phyloP scores from a whole-genome alignment of 306 rosid species.

The Fragaria iinumae region DNA sequence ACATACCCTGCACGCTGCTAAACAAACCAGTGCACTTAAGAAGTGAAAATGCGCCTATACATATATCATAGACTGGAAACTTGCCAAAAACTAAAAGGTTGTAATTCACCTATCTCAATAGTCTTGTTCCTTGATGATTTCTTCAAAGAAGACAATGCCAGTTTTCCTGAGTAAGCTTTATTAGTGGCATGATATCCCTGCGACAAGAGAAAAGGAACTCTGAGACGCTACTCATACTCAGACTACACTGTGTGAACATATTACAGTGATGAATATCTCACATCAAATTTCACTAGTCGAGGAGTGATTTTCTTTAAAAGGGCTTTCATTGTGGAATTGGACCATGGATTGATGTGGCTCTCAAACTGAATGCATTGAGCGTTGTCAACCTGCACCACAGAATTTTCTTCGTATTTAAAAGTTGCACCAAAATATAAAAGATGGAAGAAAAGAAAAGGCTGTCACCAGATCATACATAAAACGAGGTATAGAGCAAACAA shows the following conservation, averaged over 20 bases:
- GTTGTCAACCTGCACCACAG: slow-evolving; percentile 48
- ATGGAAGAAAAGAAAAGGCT: background rate
- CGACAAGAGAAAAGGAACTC: slow-evolving; percentile 16
- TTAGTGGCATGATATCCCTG: slow-evolving; percentile 70
- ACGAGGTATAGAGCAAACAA: background rate
- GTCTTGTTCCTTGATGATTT: slow-evolving; percentile 78
- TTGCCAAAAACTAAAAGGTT: background rate
- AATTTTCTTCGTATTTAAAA: background rate
- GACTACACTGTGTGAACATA: slow-evolving; percentile 11
- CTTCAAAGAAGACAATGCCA: slow-evolving; percentile 57
- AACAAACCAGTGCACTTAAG: background rate
- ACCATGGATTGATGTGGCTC: slow-evolving; percentile 72
- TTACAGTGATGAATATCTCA: slow-evolving; percentile 35
- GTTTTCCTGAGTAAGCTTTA: slow-evolving; percentile 73
- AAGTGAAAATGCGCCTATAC: background rate
- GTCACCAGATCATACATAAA: background rate
- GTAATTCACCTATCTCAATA: slow-evolving; percentile 67
- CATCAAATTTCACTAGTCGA: slow-evolving; percentile 51
- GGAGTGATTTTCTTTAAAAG: slow-evolving; percentile 52
- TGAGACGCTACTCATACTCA: slow-evolving; percentile 20
- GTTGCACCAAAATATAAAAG: background rate
- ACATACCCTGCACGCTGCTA: background rate
- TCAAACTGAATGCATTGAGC: slow-evolving; percentile 27
- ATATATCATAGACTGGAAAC: background rate
- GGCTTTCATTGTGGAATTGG: slow-evolving; percentile 46